Conservation (phyloP, 2,329 filamentous ascomycete species). For the Ophiosphaerella korrae region DNA sequence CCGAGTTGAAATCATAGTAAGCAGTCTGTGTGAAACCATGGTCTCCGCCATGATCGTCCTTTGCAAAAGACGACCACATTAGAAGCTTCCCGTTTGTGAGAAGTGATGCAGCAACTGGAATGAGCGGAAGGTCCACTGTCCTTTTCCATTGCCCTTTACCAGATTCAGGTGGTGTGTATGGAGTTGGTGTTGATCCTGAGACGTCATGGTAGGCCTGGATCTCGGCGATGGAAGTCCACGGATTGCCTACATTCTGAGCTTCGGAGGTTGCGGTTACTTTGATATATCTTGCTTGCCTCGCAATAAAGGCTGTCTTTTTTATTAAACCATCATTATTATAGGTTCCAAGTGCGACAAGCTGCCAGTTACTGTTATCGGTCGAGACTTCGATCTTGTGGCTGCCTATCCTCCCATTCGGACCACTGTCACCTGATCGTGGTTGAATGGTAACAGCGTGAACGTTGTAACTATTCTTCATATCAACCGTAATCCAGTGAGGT, state of each 20-base stretch:
- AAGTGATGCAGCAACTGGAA: constrained; percentile 31
- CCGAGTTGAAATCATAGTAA: constrained; percentile 36
- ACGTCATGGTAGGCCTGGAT: constrained; percentile 32
- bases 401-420: constrained; percentile 44
- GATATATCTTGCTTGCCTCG: constrained; percentile 27
- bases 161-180: constrained; percentile 18
- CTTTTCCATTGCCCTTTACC: constrained; percentile 31
- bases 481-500: constrained; percentile 40
- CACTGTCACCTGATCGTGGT: constrained; percentile 40
- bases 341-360: constrained; percentile 27
- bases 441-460: constrained; percentile 40
- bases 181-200: constrained; percentile 14
- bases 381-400: constrained; percentile 41
- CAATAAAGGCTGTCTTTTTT: constrained; percentile 31
- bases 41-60: constrained; percentile 23
- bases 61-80: constrained; percentile 26
- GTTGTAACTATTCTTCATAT: constrained; percentile 37
- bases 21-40: constrained; percentile 38
- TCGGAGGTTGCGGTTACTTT: constrained; percentile 31
- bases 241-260: constrained; percentile 22
- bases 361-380: constrained; percentile 36
- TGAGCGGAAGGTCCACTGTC: constrained; percentile 35
- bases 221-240: constrained; percentile 29
- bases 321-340: constrained; percentile 29
- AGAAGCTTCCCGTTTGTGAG: constrained; percentile 33